These are phyloP conservation scores for Pythium aquatile DNA, from an alignment of 352 stramenopile genomes.

Conservation along the genomic window DNA sequence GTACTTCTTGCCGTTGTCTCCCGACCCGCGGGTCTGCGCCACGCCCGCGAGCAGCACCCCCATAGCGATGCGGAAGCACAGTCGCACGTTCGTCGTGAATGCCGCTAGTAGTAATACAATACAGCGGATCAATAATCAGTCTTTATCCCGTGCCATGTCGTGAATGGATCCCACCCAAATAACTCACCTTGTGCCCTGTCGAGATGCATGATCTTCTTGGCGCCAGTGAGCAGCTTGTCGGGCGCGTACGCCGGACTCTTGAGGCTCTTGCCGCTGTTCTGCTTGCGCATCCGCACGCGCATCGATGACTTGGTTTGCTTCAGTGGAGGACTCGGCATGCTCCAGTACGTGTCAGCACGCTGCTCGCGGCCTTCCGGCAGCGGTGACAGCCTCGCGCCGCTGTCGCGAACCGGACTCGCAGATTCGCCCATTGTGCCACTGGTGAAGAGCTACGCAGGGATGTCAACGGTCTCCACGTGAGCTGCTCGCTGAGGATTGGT, in stretches of 20 bases:
- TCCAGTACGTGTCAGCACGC: conserved; percentile 21
- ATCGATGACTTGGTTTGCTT: conserved; percentile 11
- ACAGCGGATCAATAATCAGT: no score
- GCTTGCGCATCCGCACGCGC: conserved; percentile 27
- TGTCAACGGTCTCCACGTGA: not conserved
- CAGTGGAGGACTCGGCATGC: conserved; percentile 16
- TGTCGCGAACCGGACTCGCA: not conserved
- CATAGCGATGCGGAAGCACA: conserved; percentile 47
- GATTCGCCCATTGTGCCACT: not conserved
- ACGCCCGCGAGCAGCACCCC: conserved; percentile 61
- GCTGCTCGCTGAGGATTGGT: not conserved
- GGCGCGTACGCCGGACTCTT: conserved; percentile 3
- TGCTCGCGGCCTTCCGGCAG: not conserved
- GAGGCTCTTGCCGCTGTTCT: not conserved
- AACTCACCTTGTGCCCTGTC: conserved; percentile 32
- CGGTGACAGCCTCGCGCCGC: conserved; percentile 1
- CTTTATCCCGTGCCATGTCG: no score
- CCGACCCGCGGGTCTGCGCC: conserved; percentile 45
- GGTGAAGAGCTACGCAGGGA: not conserved
- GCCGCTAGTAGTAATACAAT: conserved; percentile 9
- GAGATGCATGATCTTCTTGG: conserved; percentile 40
- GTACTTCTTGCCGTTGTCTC: conserved; percentile 30
- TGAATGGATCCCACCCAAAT: no score
- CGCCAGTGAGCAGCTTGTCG: conserved; percentile 21
- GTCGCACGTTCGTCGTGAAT: conserved; percentile 39